Base-by-base conservation (phyloP, 306 rosid species). In the Pyrus pyrifolia region DNA sequence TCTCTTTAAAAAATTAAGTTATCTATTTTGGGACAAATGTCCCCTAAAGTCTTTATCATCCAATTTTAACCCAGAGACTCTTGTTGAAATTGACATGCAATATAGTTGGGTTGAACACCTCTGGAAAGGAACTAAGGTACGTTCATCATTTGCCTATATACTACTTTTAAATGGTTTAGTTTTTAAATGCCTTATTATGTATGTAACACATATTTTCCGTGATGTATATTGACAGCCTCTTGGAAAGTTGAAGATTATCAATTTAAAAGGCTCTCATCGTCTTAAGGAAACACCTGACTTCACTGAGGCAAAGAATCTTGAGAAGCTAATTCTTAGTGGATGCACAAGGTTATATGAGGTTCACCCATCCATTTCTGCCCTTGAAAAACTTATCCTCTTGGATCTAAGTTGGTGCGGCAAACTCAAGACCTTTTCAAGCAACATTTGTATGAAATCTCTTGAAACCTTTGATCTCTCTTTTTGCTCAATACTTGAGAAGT, bases 271-370 rank as follows among this genome's bases (percentile, higher is more conserved):
- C 5, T 81, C 67, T 15, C 11, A 0, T 35, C 40, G 9, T 8
- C 68, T 81, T 5, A 46, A 23, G 6, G 66, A 81, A 29, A 55
- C 62, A 4, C 81, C 81, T 2, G 30, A 81, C 63, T 73, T 81
- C 21, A 71, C 78, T 13, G 2, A 18, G 6, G 78, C 85, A 8
- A 29, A 9, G 14, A 72, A 44, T 58, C 81, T 81, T 46, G 59
- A 58, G 60, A 68, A 14, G 10, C 2, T 68, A 40, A 25, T 35
- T 10, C 46, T 76, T 55, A 33, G 38, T 35, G 27, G 38, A 8
- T 76, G 57, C 8, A 81, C 49, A 51, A 51, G 57, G 58, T 66
- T 81, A 60, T 17, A 12, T 5, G 3, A 59, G 4, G 60, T 81
- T 35, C 85, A 62, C 13, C 49, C 78, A 13, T 46, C 73, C n/a